Base-by-base conservation (phyloP, 129 eudicot genomes). In the Arctium minus region DNA sequence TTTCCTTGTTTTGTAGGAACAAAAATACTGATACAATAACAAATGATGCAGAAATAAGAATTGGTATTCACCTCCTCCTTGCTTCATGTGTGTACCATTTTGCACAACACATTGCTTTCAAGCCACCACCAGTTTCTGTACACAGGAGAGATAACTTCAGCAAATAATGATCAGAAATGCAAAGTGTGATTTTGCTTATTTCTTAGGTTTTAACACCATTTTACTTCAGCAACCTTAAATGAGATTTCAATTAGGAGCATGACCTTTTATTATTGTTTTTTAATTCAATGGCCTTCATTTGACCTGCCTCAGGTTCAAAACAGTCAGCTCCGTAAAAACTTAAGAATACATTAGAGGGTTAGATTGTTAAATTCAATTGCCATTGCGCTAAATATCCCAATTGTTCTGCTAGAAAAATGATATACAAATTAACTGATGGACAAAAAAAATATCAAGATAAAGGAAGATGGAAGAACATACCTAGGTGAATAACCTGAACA, bases 31-130 rank as follows among this genome's bases (percentile, higher is more conserved):
- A 15, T 82, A 44, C 75, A 82, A 82, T 74, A 39, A 82, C 46
- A 70, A 83, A 83, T 83, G 86, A 72, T 83, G 50, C 82, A 83
- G 78, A 77, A 83, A 77, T 39, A 83, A 83, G 73, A 70, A 83
- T 71, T 83, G 74, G 73, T 37, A 83, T 56, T 33, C 67, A 53
- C 44, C 74, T 56, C 48, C 71, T 71, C 53, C 79, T 64, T 8
- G 74, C 68, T 83, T 83, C 84, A 77, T 60, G 37, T 83, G 86
- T 83, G 81, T 77, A 56, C 75, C 68, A 72, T 40, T 73, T 84
- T 18, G 76, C 39, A 72, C 79, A 53, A 53, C 78, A 50, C 50
- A 32, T 79, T 79, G 75, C 68, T 72, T 60, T 72, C 7, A 78
- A 71, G 78, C 79, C 68, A 71, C 79, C 68, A 71, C 79, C 83